phyloP scores from a whole-genome alignment of 352 stramenopile species.

The Pythium guiyangense region DNA sequence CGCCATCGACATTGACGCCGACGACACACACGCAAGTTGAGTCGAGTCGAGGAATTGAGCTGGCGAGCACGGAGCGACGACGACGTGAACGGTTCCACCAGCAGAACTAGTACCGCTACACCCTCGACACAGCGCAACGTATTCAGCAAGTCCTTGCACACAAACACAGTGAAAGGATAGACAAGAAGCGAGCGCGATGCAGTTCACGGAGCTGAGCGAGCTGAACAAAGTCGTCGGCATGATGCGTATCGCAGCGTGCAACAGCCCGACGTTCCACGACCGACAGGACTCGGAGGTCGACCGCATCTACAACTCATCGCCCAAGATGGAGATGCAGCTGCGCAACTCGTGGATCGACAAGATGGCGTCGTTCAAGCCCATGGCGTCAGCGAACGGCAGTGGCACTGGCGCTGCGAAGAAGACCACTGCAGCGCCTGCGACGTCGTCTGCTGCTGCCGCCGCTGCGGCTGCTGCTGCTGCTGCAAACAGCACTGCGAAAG shows the following conservation, averaged over 20 bases:
- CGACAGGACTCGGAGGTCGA: constrained; percentile 88
- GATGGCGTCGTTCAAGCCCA: constrained; percentile 72
- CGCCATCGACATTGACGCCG: too few relatives aligned
- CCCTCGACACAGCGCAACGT: too few relatives aligned
- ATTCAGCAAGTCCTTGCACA: too few relatives aligned
- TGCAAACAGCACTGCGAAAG: constrained; percentile 1
- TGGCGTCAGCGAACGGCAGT: constrained; percentile 16
- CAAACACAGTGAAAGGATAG: not conserved
- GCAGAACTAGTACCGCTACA: too few relatives aligned
- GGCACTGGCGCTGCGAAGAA: constrained; percentile 41
- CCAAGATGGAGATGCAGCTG: constrained; percentile 84
- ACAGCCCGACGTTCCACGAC: constrained; percentile 87
- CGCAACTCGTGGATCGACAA: constrained; percentile 88
- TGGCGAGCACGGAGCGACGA: too few relatives aligned
- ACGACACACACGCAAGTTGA: too few relatives aligned
- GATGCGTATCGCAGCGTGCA: constrained; percentile 76
- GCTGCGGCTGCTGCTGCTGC: not conserved
- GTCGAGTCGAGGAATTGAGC: too few relatives aligned
- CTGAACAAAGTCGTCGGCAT: constrained; percentile 79
- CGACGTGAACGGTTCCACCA: too few relatives aligned
- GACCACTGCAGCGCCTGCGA: constrained; percentile 18
- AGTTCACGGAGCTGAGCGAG: constrained; percentile 88
- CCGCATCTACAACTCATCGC: constrained; percentile 87
- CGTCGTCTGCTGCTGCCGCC: constrained; percentile 4
- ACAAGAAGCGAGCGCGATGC: constrained; percentile 32